phyloP scores from a whole-genome alignment of 768 basidiomycete species.

The Suillus sp. region DNA sequence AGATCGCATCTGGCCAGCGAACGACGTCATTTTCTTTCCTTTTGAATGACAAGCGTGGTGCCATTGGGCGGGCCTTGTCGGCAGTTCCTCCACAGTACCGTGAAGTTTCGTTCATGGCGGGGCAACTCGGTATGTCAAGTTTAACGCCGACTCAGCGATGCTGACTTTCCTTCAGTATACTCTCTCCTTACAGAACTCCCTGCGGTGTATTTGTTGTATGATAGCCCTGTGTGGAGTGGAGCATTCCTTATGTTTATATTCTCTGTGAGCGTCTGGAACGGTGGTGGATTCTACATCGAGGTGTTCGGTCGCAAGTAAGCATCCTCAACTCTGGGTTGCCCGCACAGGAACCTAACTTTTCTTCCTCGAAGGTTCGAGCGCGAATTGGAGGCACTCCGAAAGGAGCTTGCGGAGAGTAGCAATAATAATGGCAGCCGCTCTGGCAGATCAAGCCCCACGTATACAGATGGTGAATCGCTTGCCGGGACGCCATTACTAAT shows the following conservation, averaged over 20 bases:
- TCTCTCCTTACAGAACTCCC: conserved; percentile 84
- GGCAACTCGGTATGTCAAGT: conserved; percentile 67
- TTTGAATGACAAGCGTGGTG: conserved; percentile 83
- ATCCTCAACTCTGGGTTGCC: not conserved
- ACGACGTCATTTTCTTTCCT: conserved; percentile 89
- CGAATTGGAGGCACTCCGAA: conserved; percentile 86
- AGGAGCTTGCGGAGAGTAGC: conserved; percentile 78
- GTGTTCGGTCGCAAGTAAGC: conserved; percentile 95
- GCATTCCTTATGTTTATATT: conserved; percentile 81
- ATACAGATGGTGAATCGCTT: conserved; percentile 44
- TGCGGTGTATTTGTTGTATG: conserved; percentile 80
- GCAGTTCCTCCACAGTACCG: conserved; percentile 62
- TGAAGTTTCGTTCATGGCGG: conserved; percentile 75
- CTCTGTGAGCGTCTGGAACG: conserved; percentile 91
- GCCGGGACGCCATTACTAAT: conserved; percentile 38
- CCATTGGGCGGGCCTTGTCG: conserved; percentile 73
- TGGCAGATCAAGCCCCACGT: conserved; percentile 53
- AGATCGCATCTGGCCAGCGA: conserved; percentile 90
- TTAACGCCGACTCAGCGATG: conserved; percentile 11
- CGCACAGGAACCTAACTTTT: conserved; percentile 10
- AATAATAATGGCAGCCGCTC: conserved; percentile 41
- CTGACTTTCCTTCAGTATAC: conserved; percentile 56
- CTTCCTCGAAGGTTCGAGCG: conserved; percentile 73
- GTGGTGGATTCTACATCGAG: conserved; percentile 94
- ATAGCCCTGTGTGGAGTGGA: conserved; percentile 76